Base-by-base conservation (phyloP, 1,284 basidiomycete genomes). In the Rhodotorula sp. region DNA sequence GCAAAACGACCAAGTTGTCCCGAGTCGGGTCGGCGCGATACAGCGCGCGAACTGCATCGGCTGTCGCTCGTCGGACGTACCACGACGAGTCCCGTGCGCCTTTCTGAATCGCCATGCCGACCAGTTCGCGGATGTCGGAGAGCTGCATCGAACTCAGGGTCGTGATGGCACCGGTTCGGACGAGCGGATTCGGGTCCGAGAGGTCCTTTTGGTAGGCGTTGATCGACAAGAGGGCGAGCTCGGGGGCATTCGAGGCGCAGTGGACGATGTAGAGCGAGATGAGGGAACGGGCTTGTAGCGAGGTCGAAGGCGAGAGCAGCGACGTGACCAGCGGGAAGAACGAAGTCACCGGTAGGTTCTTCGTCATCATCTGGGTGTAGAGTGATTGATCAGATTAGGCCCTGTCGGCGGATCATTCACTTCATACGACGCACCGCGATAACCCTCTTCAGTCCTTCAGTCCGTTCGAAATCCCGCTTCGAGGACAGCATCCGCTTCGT, bases 141-240 rank as follows among this genome's bases (percentile, higher is more conserved):
- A 79, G 63, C 19, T 64, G 64, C 78, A 80, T 79, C 12, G 71
- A 66, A 18, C 71, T 61, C 12, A 80, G 72, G 5, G 78, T 79
- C n/a, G 73, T 71, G 72, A 80, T 72, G 21, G 79, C 78, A 5
- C 78, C 70, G 0, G 78, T 78, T n/a, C 82, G 80, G n/a, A 83
- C 80, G 76, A 98, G 87, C 0, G 97, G 95, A 71, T 90, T 97
- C 14, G 89, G 84, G 79, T 99, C 95, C 2, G 89, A 88, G 26
- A 99, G 85, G 82, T 99, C 97, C 80, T 94, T 93, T 82, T 99
- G 97, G 80, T 98, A 98, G 16, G 95, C 97, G 83, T 99, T 99
- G 85, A 99, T 97, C 10, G 94, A 95, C 34, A 99, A 85, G 50
- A 99, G 84, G 0, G 97, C 91, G 64, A 99, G 87, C 81, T 99